Percentiles rank a stretch among this genome's conserved stretches.
These are phyloP conservation scores for Ganoderma lingzhi DNA, from an alignment of 1,284 basidiomycete species.

Conservation along the genomic window DNA sequence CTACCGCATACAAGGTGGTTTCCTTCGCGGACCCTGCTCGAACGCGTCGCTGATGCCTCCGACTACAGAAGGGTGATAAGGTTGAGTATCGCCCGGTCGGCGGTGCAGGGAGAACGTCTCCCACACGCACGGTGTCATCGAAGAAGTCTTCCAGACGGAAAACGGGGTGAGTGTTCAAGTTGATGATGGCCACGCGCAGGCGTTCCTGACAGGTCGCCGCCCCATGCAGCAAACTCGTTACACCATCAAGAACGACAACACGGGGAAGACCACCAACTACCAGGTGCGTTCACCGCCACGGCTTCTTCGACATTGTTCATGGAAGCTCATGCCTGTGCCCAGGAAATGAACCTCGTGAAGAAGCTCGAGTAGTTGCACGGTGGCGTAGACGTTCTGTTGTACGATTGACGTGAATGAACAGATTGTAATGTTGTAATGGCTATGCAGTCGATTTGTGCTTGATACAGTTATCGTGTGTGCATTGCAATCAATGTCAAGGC, in stretches of 20 bases:
- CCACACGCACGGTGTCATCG: slow-evolving; percentile 48
- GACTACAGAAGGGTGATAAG: slow-evolving; percentile 47
- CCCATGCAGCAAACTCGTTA: slow-evolving; percentile 42
- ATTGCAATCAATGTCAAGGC: no score
- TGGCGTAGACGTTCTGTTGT: slow-evolving; percentile 29
- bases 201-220: background rate
- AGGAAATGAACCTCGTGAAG: slow-evolving; percentile 52
- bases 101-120: slow-evolving; percentile 47
- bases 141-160: slow-evolving; percentile 42
- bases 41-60: background rate
- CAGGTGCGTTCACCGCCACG: slow-evolving; percentile 37
- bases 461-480: no score
- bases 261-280: slow-evolving; percentile 50
- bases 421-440: background rate
- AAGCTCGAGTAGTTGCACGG: slow-evolving; percentile 33
- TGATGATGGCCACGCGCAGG: background rate
- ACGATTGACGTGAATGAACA: background rate
- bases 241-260: slow-evolving; percentile 53
- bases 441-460: background rate
- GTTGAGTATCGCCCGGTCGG: slow-evolving; percentile 56
- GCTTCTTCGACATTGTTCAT: background rate
- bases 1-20: slow-evolving; percentile 29
- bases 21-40: background rate
- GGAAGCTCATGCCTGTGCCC: background rate
- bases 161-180: slow-evolving; percentile 36